phyloP scores from a whole-genome alignment of 495 filamentous ascomycete species.

The Annulohypoxylon maeteangense region DNA sequence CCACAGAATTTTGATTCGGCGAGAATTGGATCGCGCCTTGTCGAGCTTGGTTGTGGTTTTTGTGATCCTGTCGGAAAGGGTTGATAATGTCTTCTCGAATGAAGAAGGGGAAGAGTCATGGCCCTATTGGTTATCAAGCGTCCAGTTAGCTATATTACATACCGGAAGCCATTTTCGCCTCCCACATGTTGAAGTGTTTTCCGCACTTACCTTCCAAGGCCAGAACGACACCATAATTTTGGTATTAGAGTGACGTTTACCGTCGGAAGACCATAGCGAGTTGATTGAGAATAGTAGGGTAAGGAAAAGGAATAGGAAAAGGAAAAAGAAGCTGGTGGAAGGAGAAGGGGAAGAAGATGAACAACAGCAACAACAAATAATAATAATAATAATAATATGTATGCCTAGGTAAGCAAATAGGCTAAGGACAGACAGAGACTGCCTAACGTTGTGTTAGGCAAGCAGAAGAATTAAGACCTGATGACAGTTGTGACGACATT shows the following conservation, averaged over 20 bases:
- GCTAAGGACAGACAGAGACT: neutral
- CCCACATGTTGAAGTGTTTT: neutral
- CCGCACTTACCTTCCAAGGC: conserved; percentile 74
- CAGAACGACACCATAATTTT: conserved; percentile 81
- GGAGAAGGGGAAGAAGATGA: neutral
- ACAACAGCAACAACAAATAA: neutral
- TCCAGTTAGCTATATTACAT: conserved; percentile 7
- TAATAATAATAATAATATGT: neutral
- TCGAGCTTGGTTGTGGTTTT: conserved; percentile 77
- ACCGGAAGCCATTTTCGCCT: neutral
- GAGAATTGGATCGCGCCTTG: conserved; percentile 71
- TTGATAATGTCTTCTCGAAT: conserved; percentile 89
- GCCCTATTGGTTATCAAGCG: conserved; percentile 61
- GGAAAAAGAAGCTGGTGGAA: neutral
- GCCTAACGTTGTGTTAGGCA: conserved; percentile 18
- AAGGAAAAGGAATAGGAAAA: neutral
- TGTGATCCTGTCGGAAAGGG: conserved; percentile 82
- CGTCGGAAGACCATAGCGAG: conserved; percentile 39
- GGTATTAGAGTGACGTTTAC: conserved; percentile 27
- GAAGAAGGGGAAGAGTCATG: conserved; percentile 86
- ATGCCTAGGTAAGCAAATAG: neutral
- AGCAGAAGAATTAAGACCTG: conserved; percentile 27
- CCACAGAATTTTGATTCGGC: conserved; percentile 85
- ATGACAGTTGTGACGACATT: conserved; percentile 41
- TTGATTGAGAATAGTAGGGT: neutral